Percentiles rank a stretch among this genome's conserved stretches.
These are phyloP conservation scores for Penicillium simplicissimum DNA, from an alignment of 495 filamentous ascomycete genomes.

Conservation along the genomic window DNA sequence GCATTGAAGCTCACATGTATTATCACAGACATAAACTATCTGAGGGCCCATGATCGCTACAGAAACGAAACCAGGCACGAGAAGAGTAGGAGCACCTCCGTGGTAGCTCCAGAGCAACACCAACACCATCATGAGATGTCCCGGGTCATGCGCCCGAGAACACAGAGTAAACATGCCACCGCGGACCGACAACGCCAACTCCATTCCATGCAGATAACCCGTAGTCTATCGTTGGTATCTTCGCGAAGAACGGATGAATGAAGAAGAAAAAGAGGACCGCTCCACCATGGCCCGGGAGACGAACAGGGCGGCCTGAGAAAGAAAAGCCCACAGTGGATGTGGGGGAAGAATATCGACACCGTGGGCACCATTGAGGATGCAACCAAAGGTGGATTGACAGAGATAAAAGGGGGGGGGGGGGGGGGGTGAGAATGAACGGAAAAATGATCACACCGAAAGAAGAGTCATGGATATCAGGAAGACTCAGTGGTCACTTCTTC, in stretches of 20 bases:
- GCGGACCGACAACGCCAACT: conserved; percentile 30
- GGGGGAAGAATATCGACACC: neutral
- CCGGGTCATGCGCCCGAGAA: neutral
- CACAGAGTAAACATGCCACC: conserved; percentile 5
- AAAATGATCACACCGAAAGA: neutral
- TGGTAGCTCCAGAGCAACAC: neutral
- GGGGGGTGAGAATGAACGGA: neutral
- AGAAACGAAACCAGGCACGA: neutral
- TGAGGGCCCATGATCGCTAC: neutral
- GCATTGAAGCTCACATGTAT: conserved; percentile 1
- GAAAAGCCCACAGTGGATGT: neutral
- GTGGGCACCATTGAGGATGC: conserved; percentile 9
- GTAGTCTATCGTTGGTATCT: conserved; percentile 51
- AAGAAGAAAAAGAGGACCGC: conserved; percentile 3
- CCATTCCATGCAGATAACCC: conserved; percentile 31
- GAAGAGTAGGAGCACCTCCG: neutral
- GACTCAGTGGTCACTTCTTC: conserved; percentile 4
- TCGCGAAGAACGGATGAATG: conserved; percentile 23
- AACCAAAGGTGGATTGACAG: conserved; percentile 3
- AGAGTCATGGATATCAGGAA: neutral
- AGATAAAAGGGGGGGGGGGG: too few relatives aligned
- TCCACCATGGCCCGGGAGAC: neutral
- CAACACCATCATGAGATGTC: neutral
- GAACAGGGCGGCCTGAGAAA: conserved; percentile 3
- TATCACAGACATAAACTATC: neutral